These are phyloP conservation scores for Podospora pseudoanserina DNA, from an alignment of 495 filamentous ascomycete genomes.

Conservation along the genomic window DNA sequence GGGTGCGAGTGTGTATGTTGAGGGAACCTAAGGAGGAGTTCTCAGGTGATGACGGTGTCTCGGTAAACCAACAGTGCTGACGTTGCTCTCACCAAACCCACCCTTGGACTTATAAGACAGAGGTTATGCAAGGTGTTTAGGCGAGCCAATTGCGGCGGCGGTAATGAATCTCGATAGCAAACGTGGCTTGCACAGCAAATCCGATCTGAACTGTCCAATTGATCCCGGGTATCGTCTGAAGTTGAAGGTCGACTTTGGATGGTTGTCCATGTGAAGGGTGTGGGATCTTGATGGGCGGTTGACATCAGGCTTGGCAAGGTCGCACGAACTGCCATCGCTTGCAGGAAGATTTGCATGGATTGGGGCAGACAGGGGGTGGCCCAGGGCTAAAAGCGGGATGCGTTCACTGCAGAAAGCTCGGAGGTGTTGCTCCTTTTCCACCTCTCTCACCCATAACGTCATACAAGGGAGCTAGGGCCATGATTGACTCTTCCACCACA, in stretches of 20 bases:
- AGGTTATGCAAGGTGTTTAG: conserved; percentile 12
- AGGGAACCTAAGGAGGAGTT: not conserved
- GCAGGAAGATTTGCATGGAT: not conserved
- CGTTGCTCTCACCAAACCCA: not conserved
- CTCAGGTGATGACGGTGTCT: not conserved
- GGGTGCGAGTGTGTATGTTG: not conserved
- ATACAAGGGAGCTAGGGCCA: conserved; percentile 6
- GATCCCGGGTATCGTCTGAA: conserved; percentile 2
- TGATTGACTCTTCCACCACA: not conserved
- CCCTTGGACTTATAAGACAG: not conserved
- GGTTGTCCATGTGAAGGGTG: not conserved
- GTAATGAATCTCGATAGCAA: not conserved
- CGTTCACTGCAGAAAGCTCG: conserved; percentile 4
- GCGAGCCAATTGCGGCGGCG: conserved; percentile 12
- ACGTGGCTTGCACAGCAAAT: not conserved
- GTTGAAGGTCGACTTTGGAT: not conserved
- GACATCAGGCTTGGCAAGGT: not conserved
- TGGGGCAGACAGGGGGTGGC: not conserved
- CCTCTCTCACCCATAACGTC: conserved; percentile 9
- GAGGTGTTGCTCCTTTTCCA: not conserved
- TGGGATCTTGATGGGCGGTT: not conserved
- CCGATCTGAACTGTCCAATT: conserved; percentile 1
- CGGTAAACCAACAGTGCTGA: not conserved
- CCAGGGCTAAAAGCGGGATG: conserved; percentile 18
- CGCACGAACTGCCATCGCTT: not conserved